Evolutionary conservation across 2,329 filamentous ascomycete species (phyloP).

Genomic region (Trichoderma gracile): DNA sequence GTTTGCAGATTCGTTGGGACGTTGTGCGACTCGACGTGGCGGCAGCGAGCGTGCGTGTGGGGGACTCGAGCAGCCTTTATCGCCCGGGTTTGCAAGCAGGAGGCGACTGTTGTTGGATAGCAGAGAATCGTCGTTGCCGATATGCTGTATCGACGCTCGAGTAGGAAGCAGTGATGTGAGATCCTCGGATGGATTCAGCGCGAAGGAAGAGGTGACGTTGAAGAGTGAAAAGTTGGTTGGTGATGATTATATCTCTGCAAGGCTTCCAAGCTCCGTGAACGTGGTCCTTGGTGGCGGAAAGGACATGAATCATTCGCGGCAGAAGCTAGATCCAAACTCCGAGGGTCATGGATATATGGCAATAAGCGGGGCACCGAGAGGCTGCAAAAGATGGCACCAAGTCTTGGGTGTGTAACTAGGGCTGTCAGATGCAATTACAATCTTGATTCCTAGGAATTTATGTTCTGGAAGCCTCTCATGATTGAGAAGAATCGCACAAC

Average conservation of each 20-base stretch:
- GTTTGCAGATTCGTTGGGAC: not conserved
- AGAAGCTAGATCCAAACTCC: not conserved
- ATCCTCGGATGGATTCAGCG: not conserved
- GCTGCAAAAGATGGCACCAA: not conserved
- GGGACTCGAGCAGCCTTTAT: constrained; percentile 14
- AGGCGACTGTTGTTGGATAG: not conserved
- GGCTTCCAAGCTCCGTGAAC: constrained; percentile 6
- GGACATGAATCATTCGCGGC: not conserved
- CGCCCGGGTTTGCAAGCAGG: constrained; percentile 3
- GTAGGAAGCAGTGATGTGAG: not conserved
- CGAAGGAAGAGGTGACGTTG: not conserved
- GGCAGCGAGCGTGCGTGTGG: constrained; percentile 9
- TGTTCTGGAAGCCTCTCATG: not conserved
- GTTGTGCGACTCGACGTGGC: constrained; percentile 10
- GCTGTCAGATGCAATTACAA: too few species aligned
- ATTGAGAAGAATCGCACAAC: not conserved
- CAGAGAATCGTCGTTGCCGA: not conserved
- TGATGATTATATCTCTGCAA: constrained; percentile 7
- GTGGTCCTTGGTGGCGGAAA: not conserved
- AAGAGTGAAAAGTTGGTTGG: not conserved
- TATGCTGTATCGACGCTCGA: not conserved
- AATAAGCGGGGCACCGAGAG: not conserved
- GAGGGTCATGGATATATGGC: too few species aligned
- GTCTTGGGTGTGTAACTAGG: not conserved
- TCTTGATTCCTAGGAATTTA: too few species aligned